Conservation (phyloP, 306 rosid genomes). For the Trichosanthes truncata region DNA sequence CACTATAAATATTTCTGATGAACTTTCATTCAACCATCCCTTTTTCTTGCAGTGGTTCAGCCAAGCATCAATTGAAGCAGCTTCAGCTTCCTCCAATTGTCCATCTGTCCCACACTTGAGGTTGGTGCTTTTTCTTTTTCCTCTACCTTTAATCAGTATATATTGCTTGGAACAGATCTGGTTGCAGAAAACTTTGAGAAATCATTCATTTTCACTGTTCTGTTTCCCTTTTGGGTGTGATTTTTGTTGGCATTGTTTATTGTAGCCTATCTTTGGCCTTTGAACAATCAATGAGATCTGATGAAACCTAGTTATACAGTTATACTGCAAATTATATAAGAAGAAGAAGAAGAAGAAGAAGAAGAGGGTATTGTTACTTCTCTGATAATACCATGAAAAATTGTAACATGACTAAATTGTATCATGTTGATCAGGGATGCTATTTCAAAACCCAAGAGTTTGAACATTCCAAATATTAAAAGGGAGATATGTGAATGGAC, state of each 20-base stretch:
- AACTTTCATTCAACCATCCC: neutral
- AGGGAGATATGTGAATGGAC: neutral
- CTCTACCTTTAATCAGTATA: neutral
- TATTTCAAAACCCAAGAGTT: neutral
- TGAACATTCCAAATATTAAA: neutral
- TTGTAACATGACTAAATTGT: neutral
- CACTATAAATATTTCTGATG: neutral
- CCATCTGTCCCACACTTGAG: neutral
- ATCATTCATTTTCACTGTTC: neutral
- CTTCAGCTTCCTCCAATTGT: neutral
- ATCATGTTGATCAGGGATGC: neutral
- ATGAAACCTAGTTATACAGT: neutral
- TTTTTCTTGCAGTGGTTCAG: neutral
- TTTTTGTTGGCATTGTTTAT: neutral
- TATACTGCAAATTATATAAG: neutral
- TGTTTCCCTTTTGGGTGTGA: neutral
- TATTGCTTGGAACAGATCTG: neutral
- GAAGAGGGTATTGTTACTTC: neutral
- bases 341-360: neutral
- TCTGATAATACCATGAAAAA: neutral
- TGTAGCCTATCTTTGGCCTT: neutral
- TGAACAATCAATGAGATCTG: neutral
- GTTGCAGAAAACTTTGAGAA: neutral
- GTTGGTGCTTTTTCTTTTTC: neutral
- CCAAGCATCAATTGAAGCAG: neutral